These are phyloP conservation scores for Penicillium brevicompactum DNA, from an alignment of 2,329 filamentous ascomycete genomes.

Conservation along the genomic window DNA sequence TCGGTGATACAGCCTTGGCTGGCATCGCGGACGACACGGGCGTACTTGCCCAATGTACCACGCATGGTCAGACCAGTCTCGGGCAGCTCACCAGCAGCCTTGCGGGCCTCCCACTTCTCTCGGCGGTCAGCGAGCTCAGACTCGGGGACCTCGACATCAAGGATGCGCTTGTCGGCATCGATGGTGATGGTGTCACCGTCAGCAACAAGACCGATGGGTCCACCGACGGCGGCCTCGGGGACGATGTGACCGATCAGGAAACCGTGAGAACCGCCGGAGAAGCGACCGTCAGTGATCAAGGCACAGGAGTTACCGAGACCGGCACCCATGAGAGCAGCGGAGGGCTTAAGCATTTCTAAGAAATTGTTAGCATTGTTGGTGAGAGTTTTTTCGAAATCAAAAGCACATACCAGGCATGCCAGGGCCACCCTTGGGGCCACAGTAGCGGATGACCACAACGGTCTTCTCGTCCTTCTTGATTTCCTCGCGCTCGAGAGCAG, in stretches of 20 bases:
- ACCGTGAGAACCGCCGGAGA: constrained; percentile 82
- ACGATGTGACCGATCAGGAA: constrained; percentile 93
- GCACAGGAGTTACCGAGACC: constrained; percentile 70
- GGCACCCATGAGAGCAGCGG: constrained; percentile 72
- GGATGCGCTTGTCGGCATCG: constrained; percentile 72
- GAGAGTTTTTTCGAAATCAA: neutral
- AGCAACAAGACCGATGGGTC: constrained; percentile 78
- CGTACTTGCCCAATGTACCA: constrained; percentile 73
- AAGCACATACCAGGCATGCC: constrained; percentile 59
- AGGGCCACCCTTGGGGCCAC: constrained; percentile 72
- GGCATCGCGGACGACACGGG: constrained; percentile 50
- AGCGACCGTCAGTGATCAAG: constrained; percentile 78
- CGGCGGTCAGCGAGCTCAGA: constrained; percentile 63
- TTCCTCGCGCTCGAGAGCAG: constrained; percentile 66
- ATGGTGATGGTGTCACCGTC: constrained; percentile 82
- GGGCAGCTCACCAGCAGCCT: constrained; percentile 40
- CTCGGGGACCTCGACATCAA: constrained; percentile 67
- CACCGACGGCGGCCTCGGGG: constrained; percentile 82
- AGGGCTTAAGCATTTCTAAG: constrained; percentile 70
- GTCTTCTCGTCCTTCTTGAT: constrained; percentile 77
- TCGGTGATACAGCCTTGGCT: constrained; percentile 54
- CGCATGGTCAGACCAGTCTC: constrained; percentile 60
- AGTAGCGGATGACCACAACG: constrained; percentile 74
- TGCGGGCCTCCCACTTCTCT: constrained; percentile 59
- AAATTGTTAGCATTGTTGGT: constrained; percentile 58